Evolutionary conservation across 495 filamentous ascomycete genomes (phyloP).

Genomic region (Hypoxylon fragiforme): DNA sequence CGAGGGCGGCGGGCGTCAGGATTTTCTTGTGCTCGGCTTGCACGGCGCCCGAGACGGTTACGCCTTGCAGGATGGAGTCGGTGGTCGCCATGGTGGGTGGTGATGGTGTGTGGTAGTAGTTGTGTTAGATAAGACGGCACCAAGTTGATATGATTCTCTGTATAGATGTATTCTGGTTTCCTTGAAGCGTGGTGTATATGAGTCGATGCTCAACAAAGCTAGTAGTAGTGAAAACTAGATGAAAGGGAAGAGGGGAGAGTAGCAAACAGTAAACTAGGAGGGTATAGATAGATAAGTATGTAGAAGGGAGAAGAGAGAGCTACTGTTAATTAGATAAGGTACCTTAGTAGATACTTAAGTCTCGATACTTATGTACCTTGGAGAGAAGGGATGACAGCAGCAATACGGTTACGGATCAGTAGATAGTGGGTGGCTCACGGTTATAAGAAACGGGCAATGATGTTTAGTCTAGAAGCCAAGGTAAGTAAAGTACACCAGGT

Average conservation of each 20-base stretch:
- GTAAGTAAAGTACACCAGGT: neutral
- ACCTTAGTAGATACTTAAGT: constrained; percentile 12
- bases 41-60: constrained; percentile 78
- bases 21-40: constrained; percentile 83
- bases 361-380: neutral
- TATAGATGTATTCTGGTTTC: neutral
- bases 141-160: too few relatives aligned
- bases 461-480: constrained; percentile 18
- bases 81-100: constrained; percentile 65
- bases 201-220: neutral
- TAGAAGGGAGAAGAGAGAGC: neutral
- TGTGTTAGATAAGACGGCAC: neutral
- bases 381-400: constrained; percentile 4
- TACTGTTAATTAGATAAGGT: constrained; percentile 18
- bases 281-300: neutral
- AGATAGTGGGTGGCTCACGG: constrained; percentile 23
- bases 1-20: constrained; percentile 85
- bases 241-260: neutral
- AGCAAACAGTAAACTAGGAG: neutral
- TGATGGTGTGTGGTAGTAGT: neutral
- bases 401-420: constrained; percentile 6
- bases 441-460: constrained; percentile 26
- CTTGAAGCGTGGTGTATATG: neutral
- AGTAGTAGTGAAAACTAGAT: neutral
- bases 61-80: constrained; percentile 82